Percentiles rank a stretch among this genome's conserved stretches.
Conservation (phyloP, 768 basidiomycete genomes). For the Naganishia vaughanmartiniae region DNA sequence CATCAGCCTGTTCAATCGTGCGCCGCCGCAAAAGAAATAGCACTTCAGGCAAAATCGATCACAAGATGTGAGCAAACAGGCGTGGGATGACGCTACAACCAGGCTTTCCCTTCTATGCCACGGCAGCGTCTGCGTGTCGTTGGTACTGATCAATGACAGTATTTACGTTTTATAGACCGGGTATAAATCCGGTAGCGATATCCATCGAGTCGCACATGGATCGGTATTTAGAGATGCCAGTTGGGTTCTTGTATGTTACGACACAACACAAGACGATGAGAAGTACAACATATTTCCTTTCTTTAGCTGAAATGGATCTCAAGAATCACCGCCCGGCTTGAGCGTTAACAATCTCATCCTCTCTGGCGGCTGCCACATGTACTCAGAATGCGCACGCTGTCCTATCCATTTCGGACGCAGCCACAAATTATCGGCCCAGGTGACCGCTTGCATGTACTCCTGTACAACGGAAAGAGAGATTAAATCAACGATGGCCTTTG, state of each 20-base stretch:
- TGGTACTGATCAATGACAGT: too few species aligned
- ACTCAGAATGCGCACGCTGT: slow-evolving; percentile 21
- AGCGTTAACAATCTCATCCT: slow-evolving; percentile 18
- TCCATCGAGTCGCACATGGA: too few species aligned
- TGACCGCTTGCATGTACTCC: slow-evolving; percentile 25
- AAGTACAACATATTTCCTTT: background rate
- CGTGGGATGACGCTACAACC: too few species aligned
- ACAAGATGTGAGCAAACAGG: too few species aligned
- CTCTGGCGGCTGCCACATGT: slow-evolving; percentile 20
- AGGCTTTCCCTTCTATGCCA: too few species aligned
- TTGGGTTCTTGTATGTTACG: background rate
- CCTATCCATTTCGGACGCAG: slow-evolving; percentile 25
- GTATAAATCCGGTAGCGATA: too few species aligned
- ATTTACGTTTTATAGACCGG: too few species aligned
- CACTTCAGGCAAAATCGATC: too few species aligned
- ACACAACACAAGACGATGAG: background rate
- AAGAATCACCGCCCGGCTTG: background rate
- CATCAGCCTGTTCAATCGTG: too few species aligned
- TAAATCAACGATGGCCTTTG: background rate
- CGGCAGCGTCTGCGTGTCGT: too few species aligned
- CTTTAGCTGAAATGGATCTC: background rate
- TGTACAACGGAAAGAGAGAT: background rate
- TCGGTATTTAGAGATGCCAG: too few species aligned
- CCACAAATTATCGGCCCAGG: slow-evolving; percentile 26
- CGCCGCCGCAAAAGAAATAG: too few species aligned